A percentile compares a stretch with the other conserved stretches of the same genome.
Evolutionary conservation across 768 basidiomycete species (phyloP).

Genomic region (Russula dissimulans): DNA sequence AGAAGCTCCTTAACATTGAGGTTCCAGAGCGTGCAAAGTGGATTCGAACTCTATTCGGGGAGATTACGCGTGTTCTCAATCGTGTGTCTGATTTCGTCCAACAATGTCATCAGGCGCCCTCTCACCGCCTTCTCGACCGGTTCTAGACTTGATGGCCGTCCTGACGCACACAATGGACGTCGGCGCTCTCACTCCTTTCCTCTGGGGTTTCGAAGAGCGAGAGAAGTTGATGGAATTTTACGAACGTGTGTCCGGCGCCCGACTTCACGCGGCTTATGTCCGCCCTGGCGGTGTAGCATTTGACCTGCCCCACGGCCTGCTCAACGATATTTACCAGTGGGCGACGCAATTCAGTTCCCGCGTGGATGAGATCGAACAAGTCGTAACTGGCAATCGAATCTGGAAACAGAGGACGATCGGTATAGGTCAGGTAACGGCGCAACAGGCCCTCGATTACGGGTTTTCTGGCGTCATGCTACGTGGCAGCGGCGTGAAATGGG

Average conservation of each 20-base stretch:
- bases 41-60: constrained; percentile 95
- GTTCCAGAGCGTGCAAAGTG: constrained; percentile 96
- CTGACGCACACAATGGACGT: constrained; percentile 96
- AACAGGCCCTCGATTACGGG: constrained; percentile 83
- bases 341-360: constrained; percentile 86
- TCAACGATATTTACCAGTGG: constrained; percentile 98
- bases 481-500: constrained; percentile 92
- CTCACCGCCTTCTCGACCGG: neutral
- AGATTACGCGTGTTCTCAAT: constrained; percentile 92
- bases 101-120: neutral
- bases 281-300: constrained; percentile 97
- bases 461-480: constrained; percentile 97
- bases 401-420: constrained; percentile 95
- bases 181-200: constrained; percentile 94
- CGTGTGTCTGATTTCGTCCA: constrained; percentile 40
- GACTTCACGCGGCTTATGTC: constrained; percentile 95
- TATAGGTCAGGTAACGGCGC: constrained; percentile 83
- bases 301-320: constrained; percentile 95
- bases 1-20: constrained; percentile 95
- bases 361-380: constrained; percentile 96
- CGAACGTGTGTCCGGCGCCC: constrained; percentile 96
- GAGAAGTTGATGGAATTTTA: constrained; percentile 99
- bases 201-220: constrained; percentile 99
- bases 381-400: constrained; percentile 94
- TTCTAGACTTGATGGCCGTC: constrained; percentile 86